These are phyloP conservation scores for Dactylellina cionopaga DNA, from an alignment of 2,329 filamentous ascomycete genomes.

Conservation along the genomic window DNA sequence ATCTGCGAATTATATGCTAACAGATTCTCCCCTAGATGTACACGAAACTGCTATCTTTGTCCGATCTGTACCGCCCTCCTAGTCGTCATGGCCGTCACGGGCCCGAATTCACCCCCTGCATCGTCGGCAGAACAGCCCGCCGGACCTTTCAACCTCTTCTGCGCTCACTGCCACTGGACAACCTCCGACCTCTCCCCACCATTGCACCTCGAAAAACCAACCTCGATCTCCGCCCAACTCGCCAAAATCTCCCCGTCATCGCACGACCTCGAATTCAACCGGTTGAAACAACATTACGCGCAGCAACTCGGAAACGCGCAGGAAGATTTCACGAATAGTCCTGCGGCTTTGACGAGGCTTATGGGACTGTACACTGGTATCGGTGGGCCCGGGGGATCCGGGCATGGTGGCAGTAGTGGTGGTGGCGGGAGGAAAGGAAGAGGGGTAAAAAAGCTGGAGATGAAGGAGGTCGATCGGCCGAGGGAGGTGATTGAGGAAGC, in stretches of 20 bases:
- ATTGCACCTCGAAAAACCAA: conserved; percentile 87
- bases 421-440: conserved; percentile 37
- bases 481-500: conserved; percentile 53
- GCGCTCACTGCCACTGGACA: conserved; percentile 92
- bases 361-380: conserved; percentile 57
- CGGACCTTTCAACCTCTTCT: conserved; percentile 80
- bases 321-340: conserved; percentile 56
- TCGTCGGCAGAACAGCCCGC: conserved; percentile 59
- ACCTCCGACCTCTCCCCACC: conserved; percentile 78
- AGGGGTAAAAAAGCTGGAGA: conserved; percentile 54
- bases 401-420: conserved; percentile 7
- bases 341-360: conserved; percentile 56
- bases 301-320: conserved; percentile 54
- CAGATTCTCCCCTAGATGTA: too few species aligned
- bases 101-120: conserved; percentile 59
- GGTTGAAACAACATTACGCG: conserved; percentile 57
- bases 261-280: conserved; percentile 53
- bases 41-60: conserved; percentile 94
- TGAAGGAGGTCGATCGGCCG: conserved; percentile 54
- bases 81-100: conserved; percentile 77
- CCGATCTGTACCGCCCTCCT: conserved; percentile 86
- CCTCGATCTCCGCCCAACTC: conserved; percentile 83
- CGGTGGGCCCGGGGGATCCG: conserved; percentile 6
- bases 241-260: conserved; percentile 57
- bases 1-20: not conserved